Evolutionary conservation across 306 rosid species (phyloP).

Genomic region (Cucurbita ficifolia): DNA sequence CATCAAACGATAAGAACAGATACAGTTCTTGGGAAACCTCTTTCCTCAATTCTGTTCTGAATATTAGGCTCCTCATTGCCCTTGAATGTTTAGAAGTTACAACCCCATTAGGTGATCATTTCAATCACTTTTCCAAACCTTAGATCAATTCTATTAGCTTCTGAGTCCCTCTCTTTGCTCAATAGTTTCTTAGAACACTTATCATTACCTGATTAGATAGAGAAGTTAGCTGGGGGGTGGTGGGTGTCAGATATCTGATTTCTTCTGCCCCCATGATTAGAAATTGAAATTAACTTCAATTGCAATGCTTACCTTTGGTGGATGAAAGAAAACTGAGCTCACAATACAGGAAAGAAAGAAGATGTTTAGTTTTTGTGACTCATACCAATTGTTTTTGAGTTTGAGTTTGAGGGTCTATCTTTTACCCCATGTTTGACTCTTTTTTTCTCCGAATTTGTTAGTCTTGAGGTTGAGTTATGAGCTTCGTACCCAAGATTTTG

Average conservation of each 20-base stretch:
- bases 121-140: neutral
- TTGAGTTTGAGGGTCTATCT: neutral
- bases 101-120: neutral
- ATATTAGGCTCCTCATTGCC: neutral
- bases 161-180: neutral
- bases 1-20: neutral
- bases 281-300: neutral
- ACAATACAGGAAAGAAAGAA: neutral
- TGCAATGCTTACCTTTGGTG: neutral
- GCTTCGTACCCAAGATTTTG: neutral
- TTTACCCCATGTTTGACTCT: neutral
- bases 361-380: neutral
- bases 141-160: neutral
- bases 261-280: neutral
- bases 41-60: neutral
- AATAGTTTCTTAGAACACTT: neutral
- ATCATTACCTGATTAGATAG: neutral
- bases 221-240: no score
- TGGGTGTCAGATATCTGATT: neutral
- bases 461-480: neutral
- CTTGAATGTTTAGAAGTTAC: neutral
- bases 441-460: neutral
- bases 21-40: neutral
- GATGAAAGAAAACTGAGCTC: neutral
- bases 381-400: neutral